Conservation (phyloP, 208 protist species). For the Wallacemonas sp. region DNA sequence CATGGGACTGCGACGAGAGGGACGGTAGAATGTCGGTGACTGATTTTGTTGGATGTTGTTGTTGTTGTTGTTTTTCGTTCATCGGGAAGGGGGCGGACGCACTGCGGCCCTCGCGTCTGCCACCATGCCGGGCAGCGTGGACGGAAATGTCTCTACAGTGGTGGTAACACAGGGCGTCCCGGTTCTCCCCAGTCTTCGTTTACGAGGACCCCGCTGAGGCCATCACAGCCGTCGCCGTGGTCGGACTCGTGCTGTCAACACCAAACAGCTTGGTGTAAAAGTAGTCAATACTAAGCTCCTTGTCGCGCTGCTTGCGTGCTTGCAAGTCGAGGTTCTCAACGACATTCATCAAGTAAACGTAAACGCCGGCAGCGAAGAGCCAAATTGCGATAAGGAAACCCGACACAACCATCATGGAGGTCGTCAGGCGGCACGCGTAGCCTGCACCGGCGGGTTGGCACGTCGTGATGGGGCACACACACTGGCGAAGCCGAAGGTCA, state of each 20-base stretch:
- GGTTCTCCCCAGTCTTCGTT: not conserved
- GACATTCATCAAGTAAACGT: constrained; percentile 66
- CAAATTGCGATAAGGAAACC: constrained; percentile 61
- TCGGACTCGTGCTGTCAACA: constrained; percentile 15
- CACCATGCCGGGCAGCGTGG: too few relatives aligned
- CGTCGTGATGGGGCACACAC: constrained; percentile 76
- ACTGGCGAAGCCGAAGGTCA: constrained; percentile 65
- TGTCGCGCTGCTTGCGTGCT: constrained; percentile 23
- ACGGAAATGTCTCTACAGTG: too few relatives aligned
- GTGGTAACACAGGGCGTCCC: too few relatives aligned
- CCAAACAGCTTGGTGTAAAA: constrained; percentile 85
- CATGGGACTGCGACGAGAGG: too few relatives aligned
- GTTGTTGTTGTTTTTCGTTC: too few relatives aligned
- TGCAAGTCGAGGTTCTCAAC: constrained; percentile 48
- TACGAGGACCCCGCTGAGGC: not conserved
- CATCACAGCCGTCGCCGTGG: constrained; percentile 17
- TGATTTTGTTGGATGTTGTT: too few relatives aligned
- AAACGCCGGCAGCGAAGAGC: constrained; percentile 58
- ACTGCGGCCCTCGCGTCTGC: too few relatives aligned
- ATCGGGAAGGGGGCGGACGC: too few relatives aligned
- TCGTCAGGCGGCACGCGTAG: constrained; percentile 59
- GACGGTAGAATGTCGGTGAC: too few relatives aligned
- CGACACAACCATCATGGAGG: constrained; percentile 58
- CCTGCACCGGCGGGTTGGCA: constrained; percentile 36
- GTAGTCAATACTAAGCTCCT: constrained; percentile 46